Conservation (phyloP, 805 yeast species). For the Martiniozyma abietophila region DNA sequence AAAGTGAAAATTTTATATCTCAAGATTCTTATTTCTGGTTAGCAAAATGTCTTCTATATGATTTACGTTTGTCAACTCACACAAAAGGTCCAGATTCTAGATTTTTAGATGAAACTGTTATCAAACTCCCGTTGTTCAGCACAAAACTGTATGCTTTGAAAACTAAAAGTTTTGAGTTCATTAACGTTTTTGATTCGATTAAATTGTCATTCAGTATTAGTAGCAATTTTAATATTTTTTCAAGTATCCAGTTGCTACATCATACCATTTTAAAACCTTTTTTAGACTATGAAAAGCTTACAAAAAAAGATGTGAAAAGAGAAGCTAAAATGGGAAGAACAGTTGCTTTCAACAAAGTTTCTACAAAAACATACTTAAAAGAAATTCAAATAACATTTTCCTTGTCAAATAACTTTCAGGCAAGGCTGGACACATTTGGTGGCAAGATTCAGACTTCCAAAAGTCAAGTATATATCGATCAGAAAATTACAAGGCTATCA, state of each 20-base stretch:
- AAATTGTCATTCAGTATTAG: constrained; percentile 27
- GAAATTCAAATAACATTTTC: constrained; percentile 17
- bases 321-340: neutral
- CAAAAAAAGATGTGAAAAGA: neutral
- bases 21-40: constrained; percentile 12
- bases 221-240: constrained; percentile 36
- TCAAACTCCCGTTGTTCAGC: constrained; percentile 7
- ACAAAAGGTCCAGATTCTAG: constrained; percentile 1
- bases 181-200: constrained; percentile 2
- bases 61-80: constrained; percentile 2
- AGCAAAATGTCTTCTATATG: neutral
- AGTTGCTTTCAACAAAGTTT: constrained; percentile 1
- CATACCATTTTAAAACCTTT: constrained; percentile 24
- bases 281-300: neutral
- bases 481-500: constrained; percentile 8
- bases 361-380: constrained; percentile 7
- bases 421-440: constrained; percentile 36
- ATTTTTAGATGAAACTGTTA: neutral
- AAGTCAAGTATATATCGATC: constrained; percentile 8
- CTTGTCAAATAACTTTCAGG: constrained; percentile 42
- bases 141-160: constrained; percentile 8
- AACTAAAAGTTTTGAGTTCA: constrained; percentile 4
- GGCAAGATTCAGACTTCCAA: constrained; percentile 12
- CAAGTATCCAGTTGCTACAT: constrained; percentile 35
- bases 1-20: constrained; percentile 4